Base-by-base conservation (phyloP, 441 rosid species). In the Erodium chrysanthum region DNA sequence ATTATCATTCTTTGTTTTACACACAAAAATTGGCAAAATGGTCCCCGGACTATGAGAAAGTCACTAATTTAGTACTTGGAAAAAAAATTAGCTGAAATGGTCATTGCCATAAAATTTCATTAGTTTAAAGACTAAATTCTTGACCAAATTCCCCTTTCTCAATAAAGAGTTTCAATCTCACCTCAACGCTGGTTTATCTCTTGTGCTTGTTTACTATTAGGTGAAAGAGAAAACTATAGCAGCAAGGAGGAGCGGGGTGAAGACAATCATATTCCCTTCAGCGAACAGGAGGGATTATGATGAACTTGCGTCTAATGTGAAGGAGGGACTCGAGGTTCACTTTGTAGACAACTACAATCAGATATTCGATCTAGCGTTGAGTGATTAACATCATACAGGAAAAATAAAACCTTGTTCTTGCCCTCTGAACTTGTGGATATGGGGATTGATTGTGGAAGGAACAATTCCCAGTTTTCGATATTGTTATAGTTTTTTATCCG, bases 141-240 rank as follows among this genome's bases (percentile, higher is more conserved):
- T n/a, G n/a, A n/a, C n/a, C n/a, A n/a, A n/a, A n/a, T n/a, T n/a
- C n/a, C n/a, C n/a, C n/a, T n/a, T n/a, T n/a, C n/a, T n/a, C n/a
- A n/a, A n/a, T n/a, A n/a, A n/a, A n/a, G n/a, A n/a, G n/a, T n/a
- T 33, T 2, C n/a, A 33, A 33, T 33, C 1, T 6, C 10, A 25
- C 29, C 29, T 25, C 29, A 25, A 25, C 1, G 29, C 29, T 25
- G 29, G 29, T 3, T 25, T 25, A 25, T 25, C 3, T 25, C 29
- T 25, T 25, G 29, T 25, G 29, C 29, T 25, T 25, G 29, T 25
- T 25, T n/a, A n/a, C n/a, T n/a, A n/a, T n/a, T 25, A 93, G 96
- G 98, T 91, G 6, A 91, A 88, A 79, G 98, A 93, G 92, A 93
- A 93, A 75, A 85, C 96, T 50, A 87, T 87, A 75, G 96, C 99